Evolutionary conservation across 75 land plant species (phyloP).

Genomic region (Cryptomeria japonica): DNA sequence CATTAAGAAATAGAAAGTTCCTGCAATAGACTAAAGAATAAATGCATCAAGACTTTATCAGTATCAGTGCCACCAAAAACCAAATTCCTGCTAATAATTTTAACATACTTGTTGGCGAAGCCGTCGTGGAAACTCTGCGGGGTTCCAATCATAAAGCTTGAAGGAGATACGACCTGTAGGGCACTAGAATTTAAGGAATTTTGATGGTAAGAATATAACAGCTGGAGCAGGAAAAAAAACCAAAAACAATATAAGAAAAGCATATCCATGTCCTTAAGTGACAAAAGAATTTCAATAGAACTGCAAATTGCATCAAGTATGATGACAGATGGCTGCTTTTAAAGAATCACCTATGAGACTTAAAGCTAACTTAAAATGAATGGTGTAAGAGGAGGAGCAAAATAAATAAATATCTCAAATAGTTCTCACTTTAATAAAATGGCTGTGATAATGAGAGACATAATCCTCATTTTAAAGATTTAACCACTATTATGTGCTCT

Average conservation of each 20-base stretch:
- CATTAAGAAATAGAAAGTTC: neutral
- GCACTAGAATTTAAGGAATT: constrained; percentile 50
- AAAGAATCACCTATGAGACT: neutral
- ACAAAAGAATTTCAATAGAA: neutral
- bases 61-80: constrained; percentile 14
- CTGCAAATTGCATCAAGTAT: neutral
- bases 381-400: neutral
- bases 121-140: constrained; percentile 97
- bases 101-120: constrained; percentile 87
- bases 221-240: neutral
- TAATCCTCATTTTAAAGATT: neutral
- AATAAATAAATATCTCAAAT: neutral
- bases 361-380: neutral
- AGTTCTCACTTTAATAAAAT: neutral
- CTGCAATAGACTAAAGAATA: neutral
- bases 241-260: neutral
- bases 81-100: constrained; percentile 6
- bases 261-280: neutral
- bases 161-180: constrained; percentile 98
- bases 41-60: neutral
- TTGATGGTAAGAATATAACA: constrained; percentile 7
- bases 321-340: neutral
- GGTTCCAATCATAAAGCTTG: constrained; percentile 99
- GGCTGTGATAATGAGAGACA: neutral
- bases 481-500: neutral